These are phyloP conservation scores for Hygrophila difformis DNA, from an alignment of 257 asterid species.

Conservation along the genomic window DNA sequence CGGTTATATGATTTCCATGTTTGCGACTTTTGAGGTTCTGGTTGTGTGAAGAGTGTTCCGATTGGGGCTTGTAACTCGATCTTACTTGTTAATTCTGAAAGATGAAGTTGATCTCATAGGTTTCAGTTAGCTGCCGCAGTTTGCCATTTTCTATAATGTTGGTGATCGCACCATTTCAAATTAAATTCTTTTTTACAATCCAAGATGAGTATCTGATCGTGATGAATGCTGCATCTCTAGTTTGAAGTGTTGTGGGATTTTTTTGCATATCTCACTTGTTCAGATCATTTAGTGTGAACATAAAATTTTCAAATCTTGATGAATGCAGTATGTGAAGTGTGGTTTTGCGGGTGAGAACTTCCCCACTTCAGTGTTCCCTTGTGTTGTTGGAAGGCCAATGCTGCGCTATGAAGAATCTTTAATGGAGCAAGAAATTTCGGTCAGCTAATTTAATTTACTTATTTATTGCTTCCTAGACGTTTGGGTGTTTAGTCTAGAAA, in stretches of 20 bases:
- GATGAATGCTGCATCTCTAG: neutral
- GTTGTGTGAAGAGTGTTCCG: neutral
- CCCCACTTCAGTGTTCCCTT: constrained; percentile 93
- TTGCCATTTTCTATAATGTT: neutral
- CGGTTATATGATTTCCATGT: constrained; percentile 14
- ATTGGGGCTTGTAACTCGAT: neutral
- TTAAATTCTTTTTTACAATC: neutral
- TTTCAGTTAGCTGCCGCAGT: neutral
- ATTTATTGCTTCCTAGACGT: neutral
- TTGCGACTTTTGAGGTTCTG: neutral
- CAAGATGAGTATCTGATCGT: neutral
- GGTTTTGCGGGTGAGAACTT: constrained; percentile 96
- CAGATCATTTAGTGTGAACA: constrained; percentile 3
- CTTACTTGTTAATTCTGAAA: too few relatives aligned
- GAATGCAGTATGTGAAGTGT: constrained; percentile 90
- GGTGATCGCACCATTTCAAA: neutral
- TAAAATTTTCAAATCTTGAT: constrained; percentile 5
- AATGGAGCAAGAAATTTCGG: constrained; percentile 87
- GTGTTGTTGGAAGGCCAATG: constrained; percentile 98
- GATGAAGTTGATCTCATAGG: constrained; percentile 8
- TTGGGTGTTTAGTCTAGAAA: neutral
- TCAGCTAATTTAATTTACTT: constrained; percentile 21
- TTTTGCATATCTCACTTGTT: constrained; percentile 1
- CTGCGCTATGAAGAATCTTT: constrained; percentile 91
- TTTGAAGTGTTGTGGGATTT: constrained; percentile 3